Base-by-base conservation (phyloP, 2,329 filamentous ascomycete genomes). In the Fusarium lyarnte region DNA sequence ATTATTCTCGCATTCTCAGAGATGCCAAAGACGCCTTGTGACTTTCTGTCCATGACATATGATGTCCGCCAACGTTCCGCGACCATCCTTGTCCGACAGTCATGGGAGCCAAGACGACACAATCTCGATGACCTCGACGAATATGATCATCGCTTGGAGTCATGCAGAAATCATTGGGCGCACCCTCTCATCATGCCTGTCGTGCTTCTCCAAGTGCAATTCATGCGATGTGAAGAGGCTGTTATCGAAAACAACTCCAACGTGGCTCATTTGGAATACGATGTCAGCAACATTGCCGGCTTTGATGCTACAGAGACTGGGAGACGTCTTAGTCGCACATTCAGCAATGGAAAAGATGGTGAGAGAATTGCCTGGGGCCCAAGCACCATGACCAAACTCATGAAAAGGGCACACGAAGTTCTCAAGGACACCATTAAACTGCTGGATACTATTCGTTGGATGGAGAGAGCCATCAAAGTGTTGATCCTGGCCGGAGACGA, bases 11-110 rank as follows among this genome's bases (percentile, higher is more conserved):
- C 83, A 38, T 86, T 86, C 70, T 84, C 84, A 7, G 79, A 80
- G 27, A 82, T 83, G 58, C 82, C 84, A 27, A 82, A 81, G 46
- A 83, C 84, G 0, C 84, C 84, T 1, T 85, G 83, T 51, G 84
- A 86, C 73, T 86, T 85, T 68, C 76, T 85, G 14, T 85, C 84
- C 45, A 83, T 85, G 82, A 82, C 83, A 8, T 85, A 85, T 74
- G 79, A 81, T 59, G 73, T 86, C 39, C 74, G 78, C 13, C 80
- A 79, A 12, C 80, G 80, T 25, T 81, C 79, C 6, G 78, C 84
- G 5, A 85, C 81, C 2, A 81, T 84, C 25, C 73, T 86, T 11
- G 79, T 85, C 41, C 80, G 84, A 8, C 83, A 85, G 52, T 85
- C 83, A 1, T 84, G 82, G 72, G 81, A 85, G 63, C 81, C 83